These are phyloP conservation scores for Pseudogymnoascus sp. DNA, from an alignment of 2,329 filamentous ascomycete genomes.

Conservation along the genomic window DNA sequence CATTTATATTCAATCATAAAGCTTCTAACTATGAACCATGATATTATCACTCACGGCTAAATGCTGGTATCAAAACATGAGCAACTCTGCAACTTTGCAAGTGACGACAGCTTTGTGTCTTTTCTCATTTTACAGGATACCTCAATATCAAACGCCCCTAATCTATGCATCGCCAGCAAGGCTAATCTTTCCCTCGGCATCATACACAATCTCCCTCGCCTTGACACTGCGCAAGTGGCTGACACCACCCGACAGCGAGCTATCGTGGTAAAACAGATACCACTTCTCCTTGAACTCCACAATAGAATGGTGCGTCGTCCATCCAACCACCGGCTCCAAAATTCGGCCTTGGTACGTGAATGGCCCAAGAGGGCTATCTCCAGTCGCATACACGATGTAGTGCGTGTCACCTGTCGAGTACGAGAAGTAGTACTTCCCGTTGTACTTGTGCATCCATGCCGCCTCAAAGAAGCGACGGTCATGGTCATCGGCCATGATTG, in stretches of 20 bases:
- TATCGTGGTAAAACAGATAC: constrained; percentile 73
- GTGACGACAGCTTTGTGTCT: background rate
- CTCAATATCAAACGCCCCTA: background rate
- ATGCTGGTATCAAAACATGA: background rate
- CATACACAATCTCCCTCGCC: constrained; percentile 18
- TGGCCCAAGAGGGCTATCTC: constrained; percentile 57
- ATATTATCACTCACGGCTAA: no score
- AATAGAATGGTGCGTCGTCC: constrained; percentile 76
- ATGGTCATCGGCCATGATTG: constrained; percentile 59
- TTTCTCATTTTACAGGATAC: background rate
- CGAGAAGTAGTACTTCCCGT: constrained; percentile 63
- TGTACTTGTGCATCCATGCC: constrained; percentile 69
- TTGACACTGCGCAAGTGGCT: constrained; percentile 67
- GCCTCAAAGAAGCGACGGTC: constrained; percentile 73
- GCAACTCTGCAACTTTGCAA: background rate
- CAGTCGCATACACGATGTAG: constrained; percentile 61
- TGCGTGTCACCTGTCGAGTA: constrained; percentile 75
- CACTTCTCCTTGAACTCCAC: constrained; percentile 64
- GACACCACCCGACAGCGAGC: constrained; percentile 57
- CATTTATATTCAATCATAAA: background rate
- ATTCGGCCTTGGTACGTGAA: constrained; percentile 66
- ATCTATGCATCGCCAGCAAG: background rate
- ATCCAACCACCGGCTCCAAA: constrained; percentile 67
- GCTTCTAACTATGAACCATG: background rate
- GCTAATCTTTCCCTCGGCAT: background rate